These are phyloP conservation scores for Trypanosoma scelopori DNA, from an alignment of 208 protist genomes.

Conservation along the genomic window DNA sequence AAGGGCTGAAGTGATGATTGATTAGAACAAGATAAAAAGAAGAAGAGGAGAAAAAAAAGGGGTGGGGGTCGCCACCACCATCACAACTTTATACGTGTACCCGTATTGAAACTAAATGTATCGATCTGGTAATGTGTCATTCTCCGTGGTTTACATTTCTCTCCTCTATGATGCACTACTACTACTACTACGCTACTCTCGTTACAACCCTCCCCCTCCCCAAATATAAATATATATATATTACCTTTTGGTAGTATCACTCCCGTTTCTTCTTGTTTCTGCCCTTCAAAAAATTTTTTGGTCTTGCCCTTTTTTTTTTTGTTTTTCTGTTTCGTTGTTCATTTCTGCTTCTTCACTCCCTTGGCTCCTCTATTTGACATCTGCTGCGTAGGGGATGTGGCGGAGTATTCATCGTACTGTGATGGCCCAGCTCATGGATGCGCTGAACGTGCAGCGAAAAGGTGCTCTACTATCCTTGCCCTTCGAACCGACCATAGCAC, in stretches of 20 bases:
- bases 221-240: too few species aligned
- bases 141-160: too few species aligned
- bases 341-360: neutral
- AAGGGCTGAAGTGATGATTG: neutral
- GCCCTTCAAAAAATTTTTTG: too few species aligned
- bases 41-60: neutral
- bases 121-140: neutral
- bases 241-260: too few species aligned
- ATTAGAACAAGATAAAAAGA: neutral
- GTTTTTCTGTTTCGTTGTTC: conserved; percentile 21
- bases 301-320: too few species aligned
- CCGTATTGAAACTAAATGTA: neutral
- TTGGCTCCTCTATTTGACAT: neutral
- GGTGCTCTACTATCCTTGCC: conserved; percentile 27
- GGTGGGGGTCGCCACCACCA: too few species aligned
- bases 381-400: conserved; percentile 22
- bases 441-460: conserved; percentile 38
- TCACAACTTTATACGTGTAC: neutral
- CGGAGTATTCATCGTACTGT: conserved; percentile 33
- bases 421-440: conserved; percentile 48
- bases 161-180: neutral
- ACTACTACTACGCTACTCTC: neutral
- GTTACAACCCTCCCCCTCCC: too few species aligned
- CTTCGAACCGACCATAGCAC: conserved; percentile 17
- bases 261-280: conserved; percentile 3